Evolutionary conservation across 2,329 filamentous ascomycete genomes (phyloP), one percentile per base, ranked within the genome.

Genomic region (Purpureocillium lavendulum): DNA sequence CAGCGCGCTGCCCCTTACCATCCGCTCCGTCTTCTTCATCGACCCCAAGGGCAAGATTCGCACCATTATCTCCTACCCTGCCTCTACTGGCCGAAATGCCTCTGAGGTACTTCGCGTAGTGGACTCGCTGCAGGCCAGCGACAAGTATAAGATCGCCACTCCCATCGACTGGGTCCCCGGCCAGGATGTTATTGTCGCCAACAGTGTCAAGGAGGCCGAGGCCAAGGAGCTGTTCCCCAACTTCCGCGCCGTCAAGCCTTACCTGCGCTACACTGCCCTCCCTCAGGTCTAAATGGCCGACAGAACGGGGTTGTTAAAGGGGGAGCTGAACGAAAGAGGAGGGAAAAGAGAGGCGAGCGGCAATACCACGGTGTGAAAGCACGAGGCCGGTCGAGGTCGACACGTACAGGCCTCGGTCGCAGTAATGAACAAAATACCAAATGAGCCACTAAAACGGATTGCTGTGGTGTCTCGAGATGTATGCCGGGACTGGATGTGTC

Each of bases 31-130:
- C 59, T 95, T 94, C 75, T 74, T 95, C 68, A 92, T 95, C 63
- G 88, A 95, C 71, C 88, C 88, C 48, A 80, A 78, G 65, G 95
- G 94, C 81, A 90, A 83, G 64, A 92, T 95, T 67, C 83, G 89
- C 54, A 80, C 89, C 60, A 94, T 87, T 62, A 84, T 95, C 70
- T 82, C 85, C 59, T 96, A 95, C 73, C 89, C 89, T 33, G 88
- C 89, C 45, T 89, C 84, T 43, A 94, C 87, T 34, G 89, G 89
- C 65, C 80, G 84, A 59, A 89, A 88, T 73, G 80, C 82, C 46
- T 73, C 78, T 51, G 84, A 88, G 73, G 80, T 89, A 38, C 77
- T 88, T 52, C 80, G 84, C 56, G 80, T 87, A 50, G 67, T 88
- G 61, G 83, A 88, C 70, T 84, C 82, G 41, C 76, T 88, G 48